Evolutionary conservation across 345 rosid genomes (phyloP).

Genomic region (Eucalyptus sp.): DNA sequence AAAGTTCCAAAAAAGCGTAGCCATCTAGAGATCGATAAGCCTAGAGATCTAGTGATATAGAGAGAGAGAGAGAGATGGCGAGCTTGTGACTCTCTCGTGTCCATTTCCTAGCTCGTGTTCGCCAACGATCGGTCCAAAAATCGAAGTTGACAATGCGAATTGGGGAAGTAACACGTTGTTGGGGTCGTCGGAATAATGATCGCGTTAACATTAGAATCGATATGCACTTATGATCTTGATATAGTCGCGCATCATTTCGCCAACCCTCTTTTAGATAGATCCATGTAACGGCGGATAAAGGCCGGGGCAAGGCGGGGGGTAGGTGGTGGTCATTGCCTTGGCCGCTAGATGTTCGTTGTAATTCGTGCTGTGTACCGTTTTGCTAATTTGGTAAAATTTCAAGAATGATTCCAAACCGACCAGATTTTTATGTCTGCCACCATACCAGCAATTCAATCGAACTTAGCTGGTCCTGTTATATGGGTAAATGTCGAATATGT

Average conservation of each 20-base stretch:
- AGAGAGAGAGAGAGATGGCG: background rate
- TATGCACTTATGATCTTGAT: background rate
- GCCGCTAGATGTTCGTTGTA: background rate
- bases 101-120: background rate
- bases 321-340: background rate
- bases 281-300: background rate
- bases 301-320: background rate
- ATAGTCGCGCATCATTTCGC: background rate
- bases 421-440: background rate
- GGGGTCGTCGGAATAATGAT: background rate
- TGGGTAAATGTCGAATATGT: background rate
- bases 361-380: background rate
- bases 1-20: background rate
- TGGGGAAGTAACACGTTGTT: rapidly evolving
- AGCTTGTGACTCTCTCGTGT: background rate
- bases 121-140: background rate
- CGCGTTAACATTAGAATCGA: background rate
- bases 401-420: background rate
- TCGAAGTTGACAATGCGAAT: background rate
- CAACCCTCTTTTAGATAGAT: background rate
- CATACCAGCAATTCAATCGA: background rate
- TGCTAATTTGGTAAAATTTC: background rate
- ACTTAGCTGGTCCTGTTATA: background rate
- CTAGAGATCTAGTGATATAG: background rate
- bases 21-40: background rate